Base-by-base conservation (phyloP, 129 eudicot genomes). In the Lonicera japonica region DNA sequence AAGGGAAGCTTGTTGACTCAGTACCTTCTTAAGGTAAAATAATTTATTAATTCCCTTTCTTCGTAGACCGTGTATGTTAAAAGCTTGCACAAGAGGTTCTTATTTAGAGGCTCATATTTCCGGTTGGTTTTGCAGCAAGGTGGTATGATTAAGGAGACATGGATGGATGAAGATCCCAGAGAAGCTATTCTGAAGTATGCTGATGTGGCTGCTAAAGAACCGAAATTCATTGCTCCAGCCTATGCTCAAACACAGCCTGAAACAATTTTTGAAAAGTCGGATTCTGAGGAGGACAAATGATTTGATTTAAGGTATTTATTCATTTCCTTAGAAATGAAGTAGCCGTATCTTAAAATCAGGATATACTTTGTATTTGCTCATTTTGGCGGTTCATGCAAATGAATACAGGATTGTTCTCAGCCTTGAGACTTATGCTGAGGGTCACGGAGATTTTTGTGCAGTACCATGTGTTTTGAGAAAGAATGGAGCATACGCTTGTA, bases 141-240 rank as follows among this genome's bases (percentile, higher is more conserved):
- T 40, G 99, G 99, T 53, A 60, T 88, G 95, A 80, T 94, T 21
- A 88, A 94, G 69, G 99, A 94, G 73, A 88, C 96, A 47, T 94
- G 99, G 99, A 88, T 88, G 99, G 99, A 94, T 7, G 99, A 94
- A 81, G 99, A 94, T 69, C 99, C 99, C 25, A 81, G 96, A 75
- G 99, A 94, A 73, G 99, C 99, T 51, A 94, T 94, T 45, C 68
- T 94, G 53, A 94, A 94, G 74, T 81, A 88, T 77, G 99, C 99
- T 39, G 99, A 94, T 56, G 92, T 67, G 59, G 99, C 99, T 39
- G 82, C 77, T 41, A 94, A 94, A 73, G 99, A 94, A 29, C 99
- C 99, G 0, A 94, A 88, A 39, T 94, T 60, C 72, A 94, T 94
- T 6, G 95, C 95, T 61, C 99, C 99, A 1, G 99, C 99, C 22